A percentile compares a stretch with the other conserved stretches of the same genome.
phyloP scores from a whole-genome alignment of 805 yeast genomes.

The Candida alai region DNA sequence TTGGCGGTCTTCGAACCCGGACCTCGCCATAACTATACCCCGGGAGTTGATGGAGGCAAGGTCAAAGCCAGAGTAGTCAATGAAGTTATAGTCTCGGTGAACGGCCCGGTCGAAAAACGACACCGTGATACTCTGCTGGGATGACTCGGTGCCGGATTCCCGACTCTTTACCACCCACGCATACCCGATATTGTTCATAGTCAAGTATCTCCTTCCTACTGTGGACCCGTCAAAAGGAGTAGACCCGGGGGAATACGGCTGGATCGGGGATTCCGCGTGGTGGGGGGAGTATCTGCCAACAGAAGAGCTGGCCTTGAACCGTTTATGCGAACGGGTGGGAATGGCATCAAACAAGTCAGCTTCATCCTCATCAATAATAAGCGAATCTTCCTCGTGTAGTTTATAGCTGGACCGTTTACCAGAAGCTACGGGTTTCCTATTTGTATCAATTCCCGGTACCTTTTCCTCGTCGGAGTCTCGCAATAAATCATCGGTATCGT shows the following conservation, averaged over 20 bases:
- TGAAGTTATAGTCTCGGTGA: slow-evolving; percentile 81
- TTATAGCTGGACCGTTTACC: slow-evolving; percentile 7
- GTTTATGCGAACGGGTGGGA: slow-evolving; percentile 1
- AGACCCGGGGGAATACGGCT: slow-evolving; percentile 80
- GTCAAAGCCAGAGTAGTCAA: slow-evolving; percentile 68
- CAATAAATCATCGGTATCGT: slow-evolving; percentile 9
- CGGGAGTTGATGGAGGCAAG: slow-evolving; percentile 66
- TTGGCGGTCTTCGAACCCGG: slow-evolving; percentile 21
- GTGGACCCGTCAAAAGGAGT: slow-evolving; percentile 56
- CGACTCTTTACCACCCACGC: slow-evolving; percentile 63
- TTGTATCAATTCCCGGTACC: too few species aligned
- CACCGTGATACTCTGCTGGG: slow-evolving; percentile 70
- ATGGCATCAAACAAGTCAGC: slow-evolving; percentile 13
- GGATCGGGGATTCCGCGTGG: slow-evolving; percentile 22
- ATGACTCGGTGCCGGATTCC: slow-evolving; percentile 11
- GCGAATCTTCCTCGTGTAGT: slow-evolving; percentile 30
- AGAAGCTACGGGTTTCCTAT: too few species aligned
- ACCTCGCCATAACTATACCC: slow-evolving; percentile 58
- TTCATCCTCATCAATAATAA: slow-evolving; percentile 32
- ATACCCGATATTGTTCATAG: slow-evolving; percentile 79
- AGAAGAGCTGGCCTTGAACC: slow-evolving; percentile 3
- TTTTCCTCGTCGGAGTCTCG: slow-evolving; percentile 9
- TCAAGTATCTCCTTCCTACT: slow-evolving; percentile 66
- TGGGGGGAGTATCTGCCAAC: too few species aligned
- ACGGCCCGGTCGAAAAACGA: slow-evolving; percentile 77